Evolutionary conservation across 345 rosid genomes (phyloP), one percentile per base, ranked within the genome.

Genomic region (Dipteronia dyeriana): DNA sequence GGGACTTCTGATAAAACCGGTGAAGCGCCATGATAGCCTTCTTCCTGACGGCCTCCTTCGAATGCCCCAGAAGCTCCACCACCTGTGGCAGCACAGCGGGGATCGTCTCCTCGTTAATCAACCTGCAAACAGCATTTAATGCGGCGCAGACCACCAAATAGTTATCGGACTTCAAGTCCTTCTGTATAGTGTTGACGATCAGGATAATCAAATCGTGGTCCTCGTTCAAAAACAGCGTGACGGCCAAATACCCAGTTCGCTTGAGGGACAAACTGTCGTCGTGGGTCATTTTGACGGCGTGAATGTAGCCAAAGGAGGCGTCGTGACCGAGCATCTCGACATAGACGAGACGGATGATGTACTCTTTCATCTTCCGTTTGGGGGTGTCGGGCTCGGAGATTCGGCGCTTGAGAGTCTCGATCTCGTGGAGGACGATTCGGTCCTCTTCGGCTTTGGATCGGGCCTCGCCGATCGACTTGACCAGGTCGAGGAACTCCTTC

Each of bases 361-460:
- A 92, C 89, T 96, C 98, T 79, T 96, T 96, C 97, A 96, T 94
- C 82, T 94, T 94, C 71, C 98, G 85, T 73, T 96, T 96, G 41
- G 99, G 97, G 62, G 90, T 84, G 78, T 92, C 95, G 1, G 99
- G 99, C 79, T 92, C 98, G 1, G 88, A 74, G 83, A 96, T 84
- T 62, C 95, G 92, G 6, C 95, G 97, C 69, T 92, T 96, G 34
- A 96, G 91, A 76, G 89, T 90, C 66, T 96, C 97, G 87, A 96
- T 91, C 93, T 94, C 97, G 82, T 83, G 84, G n/a, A 92, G 85
- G 16, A 96, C 93, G 80, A 96, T 96, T 16, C 99, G 92, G 81
- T 96, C 99, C 84, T 96, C 99, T 54, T 96, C 98, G 3, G 99
- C 97, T 80, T 96, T 96, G 77, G 99, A 96, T 87, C 99, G 91